phyloP scores from a whole-genome alignment of 2,329 filamentous ascomycete genomes.

The Alternaria gansuensis region DNA sequence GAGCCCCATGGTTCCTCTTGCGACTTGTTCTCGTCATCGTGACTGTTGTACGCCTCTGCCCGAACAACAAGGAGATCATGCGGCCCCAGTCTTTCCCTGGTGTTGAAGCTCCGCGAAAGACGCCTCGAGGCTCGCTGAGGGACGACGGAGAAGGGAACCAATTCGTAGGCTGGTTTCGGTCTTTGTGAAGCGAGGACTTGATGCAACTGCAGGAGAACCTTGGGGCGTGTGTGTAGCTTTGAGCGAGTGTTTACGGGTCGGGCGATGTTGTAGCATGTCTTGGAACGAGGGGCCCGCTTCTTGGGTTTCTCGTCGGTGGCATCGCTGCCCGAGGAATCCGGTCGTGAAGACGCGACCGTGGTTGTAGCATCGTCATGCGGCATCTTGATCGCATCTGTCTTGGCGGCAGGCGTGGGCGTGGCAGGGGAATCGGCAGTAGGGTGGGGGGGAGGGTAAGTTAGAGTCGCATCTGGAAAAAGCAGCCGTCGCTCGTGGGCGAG shows the following conservation, averaged over 20 bases:
- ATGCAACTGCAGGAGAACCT: slow-evolving; percentile 76
- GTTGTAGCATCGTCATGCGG: slow-evolving; percentile 22
- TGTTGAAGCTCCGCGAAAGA: slow-evolving; percentile 70
- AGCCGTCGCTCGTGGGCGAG: slow-evolving; percentile 37
- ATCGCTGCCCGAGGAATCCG: slow-evolving; percentile 52
- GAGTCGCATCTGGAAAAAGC: slow-evolving; percentile 39
- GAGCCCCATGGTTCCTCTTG: slow-evolving; percentile 63
- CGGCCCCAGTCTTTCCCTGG: slow-evolving; percentile 69
- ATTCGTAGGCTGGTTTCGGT: slow-evolving; percentile 74
- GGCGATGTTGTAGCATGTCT: slow-evolving; percentile 72
- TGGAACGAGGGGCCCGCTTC: slow-evolving; percentile 62
- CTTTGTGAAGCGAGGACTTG: slow-evolving; percentile 67
- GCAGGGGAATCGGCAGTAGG: slow-evolving; percentile 6
- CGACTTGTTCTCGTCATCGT: slow-evolving; percentile 54
- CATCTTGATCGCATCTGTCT: slow-evolving; percentile 19
- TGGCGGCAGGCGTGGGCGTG: slow-evolving; percentile 5
- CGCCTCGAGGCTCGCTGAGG: slow-evolving; percentile 56
- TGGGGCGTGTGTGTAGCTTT: slow-evolving; percentile 73
- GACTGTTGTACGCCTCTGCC: slow-evolving; percentile 69
- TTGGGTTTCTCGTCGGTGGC: slow-evolving; percentile 50
- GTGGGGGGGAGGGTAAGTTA: slow-evolving; percentile 10
- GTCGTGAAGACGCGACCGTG: slow-evolving; percentile 42
- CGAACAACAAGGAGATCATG: slow-evolving; percentile 76
- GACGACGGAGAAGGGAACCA: slow-evolving; percentile 73
- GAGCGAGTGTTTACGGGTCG: slow-evolving; percentile 68